Evolutionary conservation across 257 asterid genomes (phyloP).

Genomic region (Agastache rugosa): DNA sequence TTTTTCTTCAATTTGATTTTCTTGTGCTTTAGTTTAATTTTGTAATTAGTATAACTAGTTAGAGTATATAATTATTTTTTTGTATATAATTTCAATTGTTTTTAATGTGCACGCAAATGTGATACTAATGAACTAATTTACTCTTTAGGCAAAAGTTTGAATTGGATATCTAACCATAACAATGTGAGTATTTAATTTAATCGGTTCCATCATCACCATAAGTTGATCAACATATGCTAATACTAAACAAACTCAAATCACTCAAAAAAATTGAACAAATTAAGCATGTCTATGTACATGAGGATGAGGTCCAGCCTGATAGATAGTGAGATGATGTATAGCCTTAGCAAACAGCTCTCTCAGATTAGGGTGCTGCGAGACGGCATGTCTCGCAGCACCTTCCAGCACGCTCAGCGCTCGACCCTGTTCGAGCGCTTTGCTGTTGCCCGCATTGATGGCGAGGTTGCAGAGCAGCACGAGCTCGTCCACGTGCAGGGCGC

Average conservation of each 20-base stretch:
- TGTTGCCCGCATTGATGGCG: constrained; percentile 57
- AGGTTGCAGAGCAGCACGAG: constrained; percentile 59
- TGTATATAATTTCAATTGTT: too few species aligned
- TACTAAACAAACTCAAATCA: neutral
- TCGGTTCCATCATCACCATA: too few species aligned
- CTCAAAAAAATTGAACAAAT: neutral
- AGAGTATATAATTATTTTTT: too few species aligned
- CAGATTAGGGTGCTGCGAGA: constrained; percentile 46
- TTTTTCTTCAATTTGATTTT: too few species aligned
- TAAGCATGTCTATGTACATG: constrained; percentile 33
- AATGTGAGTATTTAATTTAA: too few species aligned
- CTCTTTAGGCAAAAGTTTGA: too few species aligned
- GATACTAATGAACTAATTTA: neutral
- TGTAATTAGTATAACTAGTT: too few species aligned
- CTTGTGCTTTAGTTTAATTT: too few species aligned
- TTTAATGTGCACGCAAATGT: neutral
- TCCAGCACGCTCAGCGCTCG: constrained; percentile 53
- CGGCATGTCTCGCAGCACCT: constrained; percentile 48
- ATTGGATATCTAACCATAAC: too few species aligned
- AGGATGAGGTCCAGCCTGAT: constrained; percentile 49
- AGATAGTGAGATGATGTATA: constrained; percentile 62
- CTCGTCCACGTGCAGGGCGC: constrained; percentile 42
- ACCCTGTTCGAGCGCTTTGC: constrained; percentile 56
- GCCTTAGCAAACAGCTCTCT: constrained; percentile 66
- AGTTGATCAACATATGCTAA: neutral